These are phyloP conservation scores for Oehlia diaphana DNA, from an alignment of 192 early-diverging fungal genomes.

Conservation along the genomic window DNA sequence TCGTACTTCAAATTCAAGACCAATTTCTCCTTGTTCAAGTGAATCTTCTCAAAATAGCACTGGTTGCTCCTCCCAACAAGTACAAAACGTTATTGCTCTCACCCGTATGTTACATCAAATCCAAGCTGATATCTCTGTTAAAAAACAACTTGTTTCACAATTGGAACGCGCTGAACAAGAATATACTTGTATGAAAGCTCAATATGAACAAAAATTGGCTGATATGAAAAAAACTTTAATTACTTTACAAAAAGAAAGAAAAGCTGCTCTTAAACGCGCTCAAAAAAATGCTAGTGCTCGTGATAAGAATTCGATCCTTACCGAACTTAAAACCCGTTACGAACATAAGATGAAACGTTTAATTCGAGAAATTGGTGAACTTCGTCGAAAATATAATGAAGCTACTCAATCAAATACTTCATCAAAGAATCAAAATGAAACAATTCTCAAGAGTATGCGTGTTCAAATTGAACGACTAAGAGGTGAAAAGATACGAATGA, in stretches of 20 bases:
- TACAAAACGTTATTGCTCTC: conserved; percentile 29
- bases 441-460: conserved; percentile 59
- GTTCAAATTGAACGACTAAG: conserved; percentile 71
- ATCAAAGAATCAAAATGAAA: conserved; percentile 56
- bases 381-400: conserved; percentile 57
- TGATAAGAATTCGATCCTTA: conserved; percentile 43
- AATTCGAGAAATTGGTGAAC: conserved; percentile 50
- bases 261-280: conserved; percentile 62
- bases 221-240: conserved; percentile 60
- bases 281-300: conserved; percentile 29
- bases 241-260: conserved; percentile 57
- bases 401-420: conserved; percentile 50
- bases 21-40: neutral
- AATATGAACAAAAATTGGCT: conserved; percentile 72
- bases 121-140: conserved; percentile 58
- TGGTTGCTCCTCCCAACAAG: conserved; percentile 31
- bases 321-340: conserved; percentile 48
- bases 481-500: conserved; percentile 72
- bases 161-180: conserved; percentile 57
- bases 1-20: conserved; percentile 25
- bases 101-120: conserved; percentile 56
- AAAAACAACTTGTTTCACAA: conserved; percentile 61
- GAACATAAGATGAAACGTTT: conserved; percentile 60
- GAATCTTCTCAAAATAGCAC: conserved; percentile 26
- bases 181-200: conserved; percentile 55